Percentiles rank a stretch among this genome's conserved stretches.
These are phyloP conservation scores for Lentinula detonsa DNA, from an alignment of 768 basidiomycete species.

Conservation along the genomic window DNA sequence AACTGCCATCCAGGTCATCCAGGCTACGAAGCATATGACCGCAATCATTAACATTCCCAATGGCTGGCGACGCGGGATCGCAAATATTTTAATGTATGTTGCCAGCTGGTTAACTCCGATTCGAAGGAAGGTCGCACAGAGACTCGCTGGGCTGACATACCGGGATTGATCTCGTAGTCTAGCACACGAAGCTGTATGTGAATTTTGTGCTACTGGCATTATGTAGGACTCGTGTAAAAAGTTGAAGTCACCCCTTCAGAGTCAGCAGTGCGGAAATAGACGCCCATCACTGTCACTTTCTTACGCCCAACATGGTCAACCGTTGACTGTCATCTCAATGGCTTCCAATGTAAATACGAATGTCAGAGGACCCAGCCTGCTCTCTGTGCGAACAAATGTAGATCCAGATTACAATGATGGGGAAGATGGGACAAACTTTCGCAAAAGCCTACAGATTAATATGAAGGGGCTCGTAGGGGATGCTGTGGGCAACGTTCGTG, in stretches of 20 bases:
- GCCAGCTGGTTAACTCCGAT: slow-evolving; percentile 9
- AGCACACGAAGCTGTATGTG: too few relatives aligned
- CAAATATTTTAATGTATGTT: not conserved
- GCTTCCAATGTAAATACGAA: not conserved
- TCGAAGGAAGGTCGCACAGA: slow-evolving; percentile 15
- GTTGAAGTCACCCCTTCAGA: too few relatives aligned
- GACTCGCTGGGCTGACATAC: slow-evolving; percentile 21
- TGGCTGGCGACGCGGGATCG: not conserved
- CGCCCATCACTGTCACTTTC: not conserved
- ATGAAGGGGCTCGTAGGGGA: slow-evolving; percentile 78
- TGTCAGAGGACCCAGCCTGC: not conserved
- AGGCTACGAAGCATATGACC: slow-evolving; percentile 28
- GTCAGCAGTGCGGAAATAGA: too few relatives aligned
- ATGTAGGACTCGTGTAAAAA: too few relatives aligned
- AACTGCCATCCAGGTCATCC: slow-evolving; percentile 36
- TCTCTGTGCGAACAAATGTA: not conserved
- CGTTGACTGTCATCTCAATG: not conserved
- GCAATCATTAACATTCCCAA: slow-evolving; percentile 13
- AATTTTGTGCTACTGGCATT: too few relatives aligned
- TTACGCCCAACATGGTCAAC: not conserved
- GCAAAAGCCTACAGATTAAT: slow-evolving; percentile 61
- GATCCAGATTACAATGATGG: not conserved
- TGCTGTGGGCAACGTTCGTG: slow-evolving; percentile 75
- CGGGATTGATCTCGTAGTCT: not conserved
- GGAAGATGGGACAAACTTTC: slow-evolving; percentile 58